Conservation (phyloP, 1,139 yeast genomes). For the Hansenula sp. region DNA sequence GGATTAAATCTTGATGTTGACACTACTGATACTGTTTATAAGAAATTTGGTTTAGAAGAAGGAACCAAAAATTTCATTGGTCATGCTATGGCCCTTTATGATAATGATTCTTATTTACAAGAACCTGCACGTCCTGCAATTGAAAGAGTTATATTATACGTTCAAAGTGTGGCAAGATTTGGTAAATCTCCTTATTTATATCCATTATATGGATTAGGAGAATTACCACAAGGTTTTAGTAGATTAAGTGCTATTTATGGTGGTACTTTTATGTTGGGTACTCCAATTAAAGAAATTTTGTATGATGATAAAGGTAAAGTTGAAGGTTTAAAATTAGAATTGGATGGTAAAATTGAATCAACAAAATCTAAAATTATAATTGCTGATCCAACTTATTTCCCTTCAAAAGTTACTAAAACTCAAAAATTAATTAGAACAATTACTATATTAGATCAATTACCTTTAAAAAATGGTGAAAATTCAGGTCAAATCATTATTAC, state of each 20-base stretch:
- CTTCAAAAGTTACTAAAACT: conserved; percentile 78
- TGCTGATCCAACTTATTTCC: conserved; percentile 98
- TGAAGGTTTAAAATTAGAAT: conserved; percentile 79
- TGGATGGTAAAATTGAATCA: conserved; percentile 53
- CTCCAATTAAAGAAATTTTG: conserved; percentile 86
- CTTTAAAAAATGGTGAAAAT: conserved; percentile 78
- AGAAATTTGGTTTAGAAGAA: conserved; percentile 84
- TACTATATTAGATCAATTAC: conserved; percentile 85
- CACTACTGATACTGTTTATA: conserved; percentile 90
- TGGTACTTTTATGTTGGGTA: conserved; percentile 97
- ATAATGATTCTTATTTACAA: conserved; percentile 83
- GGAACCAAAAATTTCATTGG: conserved; percentile 97
- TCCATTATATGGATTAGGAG: conserved; percentile 96
- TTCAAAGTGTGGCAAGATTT: conserved; percentile 87
- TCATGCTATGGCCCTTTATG: conserved; percentile 97
- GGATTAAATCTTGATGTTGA: conserved; percentile 81
- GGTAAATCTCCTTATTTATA: conserved; percentile 96
- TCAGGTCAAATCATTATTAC: conserved; percentile 94
- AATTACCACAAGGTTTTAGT: conserved; percentile 97
- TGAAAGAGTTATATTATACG: conserved; percentile 80
- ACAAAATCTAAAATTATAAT: conserved; percentile 93
- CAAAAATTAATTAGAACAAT: conserved; percentile 90
- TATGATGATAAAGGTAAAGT: conserved; percentile 72
- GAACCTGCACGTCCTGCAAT: conserved; percentile 92
- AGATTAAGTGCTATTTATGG: conserved; percentile 96